Base-by-base conservation (phyloP, 352 stramenopile species). In the Globisporangium nunn region DNA sequence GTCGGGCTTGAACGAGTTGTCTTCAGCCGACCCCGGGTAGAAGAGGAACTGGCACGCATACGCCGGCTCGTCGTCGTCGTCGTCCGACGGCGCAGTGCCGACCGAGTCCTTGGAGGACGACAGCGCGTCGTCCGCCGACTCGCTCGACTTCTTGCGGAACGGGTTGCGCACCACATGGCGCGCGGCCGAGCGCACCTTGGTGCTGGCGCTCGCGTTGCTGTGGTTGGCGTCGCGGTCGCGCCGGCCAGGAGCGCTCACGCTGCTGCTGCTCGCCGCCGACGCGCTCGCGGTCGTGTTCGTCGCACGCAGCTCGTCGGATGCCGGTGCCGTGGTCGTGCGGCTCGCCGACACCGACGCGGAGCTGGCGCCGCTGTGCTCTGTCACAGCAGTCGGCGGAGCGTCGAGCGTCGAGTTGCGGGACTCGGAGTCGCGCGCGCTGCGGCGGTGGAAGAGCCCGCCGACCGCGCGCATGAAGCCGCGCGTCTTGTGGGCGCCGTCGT, bases 11-110 rank as follows among this genome's bases (percentile, higher is more conserved):
- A 86, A 86, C 44, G 70, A 64, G 33, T 58, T 67, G 51, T 81
- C 68, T 6, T 61, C 50, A 6, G 85, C 80, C n/a, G 65, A 87
- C 18, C 80, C 80, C 6, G 76, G 62, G 54, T 79, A 91, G 55
- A 91, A 82, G 18, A 86, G 50, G 55, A 88, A 91, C 28, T 69
- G 67, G 30, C 72, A 52, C 10, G 44, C 69, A 17, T 62, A 47
- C 17, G 33, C n/a, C 33, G 53, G 61, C 23, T 73, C 59, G 14
- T 18, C 52, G 1, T 77, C 71, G 28, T 81, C 66, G 41, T 58
- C 58, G 18, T 53, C 51, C 14, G 70, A 58, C 29, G 75, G 60
- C 56, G 68, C 70, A 6, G 62, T 64, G 44, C 45, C 51, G 17
- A 59, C 51, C 45, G 58, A 64, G 29, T 64, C 52, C 30, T 48